phyloP scores from a whole-genome alignment of 176 grass and related monocot genomes.

The Zoysia pacifica region DNA sequence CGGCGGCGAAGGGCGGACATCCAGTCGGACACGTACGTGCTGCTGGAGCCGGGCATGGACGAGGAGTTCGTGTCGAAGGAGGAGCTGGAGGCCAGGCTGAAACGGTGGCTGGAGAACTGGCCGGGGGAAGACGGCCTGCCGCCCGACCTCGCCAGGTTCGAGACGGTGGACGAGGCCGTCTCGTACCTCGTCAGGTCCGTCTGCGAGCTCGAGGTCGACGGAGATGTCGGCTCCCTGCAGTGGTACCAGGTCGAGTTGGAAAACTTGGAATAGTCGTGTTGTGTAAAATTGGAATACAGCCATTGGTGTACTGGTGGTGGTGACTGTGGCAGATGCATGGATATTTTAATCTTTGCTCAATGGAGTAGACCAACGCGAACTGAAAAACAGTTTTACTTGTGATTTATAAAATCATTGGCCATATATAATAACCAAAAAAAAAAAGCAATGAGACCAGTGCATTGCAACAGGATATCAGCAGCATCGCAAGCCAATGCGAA shows the following conservation, averaged over 20 bases:
- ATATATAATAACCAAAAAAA: no score
- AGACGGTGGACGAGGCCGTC: constrained; percentile 64
- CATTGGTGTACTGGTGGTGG: neutral
- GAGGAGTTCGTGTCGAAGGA: constrained; percentile 75
- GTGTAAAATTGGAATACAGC: neutral
- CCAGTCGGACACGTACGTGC: constrained; percentile 71
- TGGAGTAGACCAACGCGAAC: no score
- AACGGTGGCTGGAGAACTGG: constrained; percentile 72
- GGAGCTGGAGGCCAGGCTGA: constrained; percentile 63
- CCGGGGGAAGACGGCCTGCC: constrained; percentile 54
- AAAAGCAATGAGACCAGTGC: no score
- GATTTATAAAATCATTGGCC: no score
- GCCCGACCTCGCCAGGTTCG: constrained; percentile 67
- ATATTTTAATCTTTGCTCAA: no score
- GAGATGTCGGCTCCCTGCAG: constrained; percentile 75
- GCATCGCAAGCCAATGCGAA: constrained; percentile 5
- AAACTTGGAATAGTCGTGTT: constrained; percentile 42
- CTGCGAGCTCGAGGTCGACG: constrained; percentile 83
- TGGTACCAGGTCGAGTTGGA: constrained; percentile 89
- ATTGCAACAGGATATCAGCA: neutral
- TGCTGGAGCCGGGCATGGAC: constrained; percentile 65
- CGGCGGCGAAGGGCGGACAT: constrained; percentile 63
- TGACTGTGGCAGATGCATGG: neutral
- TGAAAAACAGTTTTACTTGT: no score
- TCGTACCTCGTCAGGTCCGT: constrained; percentile 77